Evolutionary conservation across 352 stramenopile species (phyloP).

Genomic region (Pilasporangium apinafurcum): DNA sequence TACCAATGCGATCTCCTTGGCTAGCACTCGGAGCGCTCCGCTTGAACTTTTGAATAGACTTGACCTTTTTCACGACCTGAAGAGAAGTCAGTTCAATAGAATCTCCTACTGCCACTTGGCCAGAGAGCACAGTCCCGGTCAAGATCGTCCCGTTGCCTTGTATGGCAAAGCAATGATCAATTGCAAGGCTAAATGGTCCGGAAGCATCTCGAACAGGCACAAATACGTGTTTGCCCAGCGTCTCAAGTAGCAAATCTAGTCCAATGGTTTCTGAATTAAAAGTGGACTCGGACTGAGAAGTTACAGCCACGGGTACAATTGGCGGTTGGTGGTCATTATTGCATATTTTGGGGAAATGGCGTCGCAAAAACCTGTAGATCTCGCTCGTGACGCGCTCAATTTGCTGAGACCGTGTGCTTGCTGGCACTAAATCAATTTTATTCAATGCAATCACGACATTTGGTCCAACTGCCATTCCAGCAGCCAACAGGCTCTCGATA

Average conservation of each 20-base stretch:
- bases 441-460: slow-evolving; percentile 94
- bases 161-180: slow-evolving; percentile 98
- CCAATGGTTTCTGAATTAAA: too few relatives aligned
- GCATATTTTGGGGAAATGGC: slow-evolving; percentile 13
- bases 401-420: slow-evolving; percentile 36
- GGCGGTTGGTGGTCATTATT: slow-evolving; percentile 19
- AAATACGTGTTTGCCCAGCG: slow-evolving; percentile 25
- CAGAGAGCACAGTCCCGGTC: slow-evolving; percentile 92
- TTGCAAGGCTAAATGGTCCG: slow-evolving; percentile 88
- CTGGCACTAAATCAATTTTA: slow-evolving; percentile 95
- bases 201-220: slow-evolving; percentile 28
- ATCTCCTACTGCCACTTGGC: slow-evolving; percentile 85
- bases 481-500: slow-evolving; percentile 96
- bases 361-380: slow-evolving; percentile 37
- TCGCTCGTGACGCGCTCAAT: slow-evolving; percentile 65
- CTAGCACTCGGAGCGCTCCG: slow-evolving; percentile 62
- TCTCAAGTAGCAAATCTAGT: slow-evolving; percentile 55
- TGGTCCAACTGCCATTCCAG: slow-evolving; percentile 84
- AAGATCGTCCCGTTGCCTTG: slow-evolving; percentile 97
- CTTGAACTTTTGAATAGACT: slow-evolving; percentile 98
- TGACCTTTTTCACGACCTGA: slow-evolving; percentile 90
- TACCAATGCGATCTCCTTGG: slow-evolving; percentile 94
- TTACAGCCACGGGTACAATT: slow-evolving; percentile 84
- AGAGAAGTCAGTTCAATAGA: slow-evolving; percentile 90
- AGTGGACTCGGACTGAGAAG: too few relatives aligned